Conservation (phyloP, 2,329 filamentous ascomycete genomes). For the Mollisiaceae sp. region DNA sequence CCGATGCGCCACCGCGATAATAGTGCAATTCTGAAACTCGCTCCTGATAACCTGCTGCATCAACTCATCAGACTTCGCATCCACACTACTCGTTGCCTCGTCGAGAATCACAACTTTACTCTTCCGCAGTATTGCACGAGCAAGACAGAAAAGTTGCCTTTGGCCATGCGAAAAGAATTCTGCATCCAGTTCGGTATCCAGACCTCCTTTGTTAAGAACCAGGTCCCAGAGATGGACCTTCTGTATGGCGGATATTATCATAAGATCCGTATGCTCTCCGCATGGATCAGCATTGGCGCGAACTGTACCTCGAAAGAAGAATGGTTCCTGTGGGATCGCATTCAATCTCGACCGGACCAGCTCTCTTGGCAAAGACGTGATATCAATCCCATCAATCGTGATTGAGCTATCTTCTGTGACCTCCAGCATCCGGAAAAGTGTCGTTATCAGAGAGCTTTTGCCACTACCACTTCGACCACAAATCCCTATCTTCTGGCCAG, state of each 20-base stretch:
- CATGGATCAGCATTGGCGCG: slow-evolving; percentile 55
- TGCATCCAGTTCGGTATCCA: slow-evolving; percentile 47
- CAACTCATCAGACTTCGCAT: slow-evolving; percentile 59
- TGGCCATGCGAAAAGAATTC: slow-evolving; percentile 68
- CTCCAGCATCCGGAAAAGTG: slow-evolving; percentile 56
- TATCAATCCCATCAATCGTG: slow-evolving; percentile 53
- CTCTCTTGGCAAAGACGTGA: slow-evolving; percentile 50
- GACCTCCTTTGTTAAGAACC: slow-evolving; percentile 30
- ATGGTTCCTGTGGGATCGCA: slow-evolving; percentile 54
- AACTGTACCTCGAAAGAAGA: slow-evolving; percentile 54
- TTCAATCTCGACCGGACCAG: slow-evolving; percentile 51
- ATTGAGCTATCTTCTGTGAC: slow-evolving; percentile 49
- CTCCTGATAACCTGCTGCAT: slow-evolving; percentile 61
- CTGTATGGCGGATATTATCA: slow-evolving; percentile 50
- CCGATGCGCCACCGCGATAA: slow-evolving; percentile 49
- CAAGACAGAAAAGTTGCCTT: slow-evolving; percentile 55
- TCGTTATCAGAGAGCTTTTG: slow-evolving; percentile 51
- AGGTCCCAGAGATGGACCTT: slow-evolving; percentile 46
- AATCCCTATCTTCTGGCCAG: slow-evolving; percentile 55
- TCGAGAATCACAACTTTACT: slow-evolving; percentile 49
- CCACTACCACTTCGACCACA: slow-evolving; percentile 54
- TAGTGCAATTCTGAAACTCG: slow-evolving; percentile 59
- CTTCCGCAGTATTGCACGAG: slow-evolving; percentile 50
- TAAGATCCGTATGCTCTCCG: slow-evolving; percentile 45
- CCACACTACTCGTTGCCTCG: slow-evolving; percentile 57